Evolutionary conservation across 2,329 filamentous ascomycete species (phyloP).

Genomic region (Penicillium oxalicum): DNA sequence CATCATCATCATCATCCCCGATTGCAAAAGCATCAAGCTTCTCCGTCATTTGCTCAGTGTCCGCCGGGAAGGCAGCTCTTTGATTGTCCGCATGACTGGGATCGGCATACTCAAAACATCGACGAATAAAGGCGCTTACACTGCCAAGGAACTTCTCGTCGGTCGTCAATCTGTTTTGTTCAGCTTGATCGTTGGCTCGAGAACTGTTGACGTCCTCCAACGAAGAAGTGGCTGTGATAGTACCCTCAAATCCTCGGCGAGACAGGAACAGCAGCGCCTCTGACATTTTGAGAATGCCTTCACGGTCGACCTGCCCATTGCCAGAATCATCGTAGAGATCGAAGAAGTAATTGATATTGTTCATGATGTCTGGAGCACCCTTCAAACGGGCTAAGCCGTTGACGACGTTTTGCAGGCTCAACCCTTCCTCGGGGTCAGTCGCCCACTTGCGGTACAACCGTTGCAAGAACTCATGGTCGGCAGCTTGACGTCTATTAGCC

Average conservation of each 20-base stretch:
- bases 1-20: slow-evolving; percentile 54
- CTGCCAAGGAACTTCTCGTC: slow-evolving; percentile 89
- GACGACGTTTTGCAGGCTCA: slow-evolving; percentile 88
- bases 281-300: slow-evolving; percentile 90
- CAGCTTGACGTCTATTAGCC: slow-evolving; percentile 61
- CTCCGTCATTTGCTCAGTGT: slow-evolving; percentile 27
- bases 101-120: slow-evolving; percentile 97
- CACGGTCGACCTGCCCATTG: slow-evolving; percentile 86
- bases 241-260: slow-evolving; percentile 74
- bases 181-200: slow-evolving; percentile 29
- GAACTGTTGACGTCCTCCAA: slow-evolving; percentile 46
- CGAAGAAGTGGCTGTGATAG: slow-evolving; percentile 60
- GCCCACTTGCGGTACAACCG: slow-evolving; percentile 88
- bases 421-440: slow-evolving; percentile 63
- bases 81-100: slow-evolving; percentile 70
- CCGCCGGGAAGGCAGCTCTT: slow-evolving; percentile 28
- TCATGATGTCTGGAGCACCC: slow-evolving; percentile 93
- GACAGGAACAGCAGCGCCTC: slow-evolving; percentile 91
- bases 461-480: slow-evolving; percentile 90
- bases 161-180: slow-evolving; percentile 50
- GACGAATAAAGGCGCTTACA: slow-evolving; percentile 88
- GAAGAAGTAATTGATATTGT: slow-evolving; percentile 95
- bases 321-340: slow-evolving; percentile 91
- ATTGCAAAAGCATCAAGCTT: slow-evolving; percentile 63
- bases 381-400: slow-evolving; percentile 86